phyloP scores from a whole-genome alignment of 441 rosid genomes.

The Gossypium schwendimanii region DNA sequence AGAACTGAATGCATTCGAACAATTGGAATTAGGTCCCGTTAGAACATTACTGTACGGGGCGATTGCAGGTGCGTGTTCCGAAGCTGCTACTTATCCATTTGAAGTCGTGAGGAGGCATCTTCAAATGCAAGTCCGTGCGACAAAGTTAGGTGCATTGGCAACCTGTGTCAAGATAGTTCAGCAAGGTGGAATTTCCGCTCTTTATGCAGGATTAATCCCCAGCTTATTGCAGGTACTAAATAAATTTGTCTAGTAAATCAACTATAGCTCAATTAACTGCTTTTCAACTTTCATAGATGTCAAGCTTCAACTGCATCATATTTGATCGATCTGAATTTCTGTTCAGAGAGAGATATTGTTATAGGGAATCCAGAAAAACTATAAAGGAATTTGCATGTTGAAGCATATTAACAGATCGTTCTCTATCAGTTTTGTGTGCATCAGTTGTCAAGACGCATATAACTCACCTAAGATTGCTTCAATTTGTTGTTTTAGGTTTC shows the following conservation, averaged over 20 bases:
- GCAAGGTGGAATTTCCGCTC: constrained; percentile 77
- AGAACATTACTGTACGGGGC: constrained; percentile 88
- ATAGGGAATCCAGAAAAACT: not conserved
- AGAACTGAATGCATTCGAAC: constrained; percentile 66
- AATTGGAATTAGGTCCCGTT: constrained; percentile 67
- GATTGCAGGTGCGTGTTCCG: constrained; percentile 81
- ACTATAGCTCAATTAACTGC: not conserved
- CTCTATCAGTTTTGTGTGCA: not conserved
- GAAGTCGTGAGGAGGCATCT: constrained; percentile 92
- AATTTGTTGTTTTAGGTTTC: not conserved
- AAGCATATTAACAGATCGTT: not conserved
- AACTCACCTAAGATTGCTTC: not conserved
- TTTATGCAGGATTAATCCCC: constrained; percentile 74
- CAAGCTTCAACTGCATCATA: not conserved
- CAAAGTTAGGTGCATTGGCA: constrained; percentile 53
- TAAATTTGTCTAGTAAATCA: not conserved
- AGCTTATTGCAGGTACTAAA: constrained; percentile 80
- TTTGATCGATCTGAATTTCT: not conserved
- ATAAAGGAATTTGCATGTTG: not conserved
- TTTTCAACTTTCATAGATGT: not conserved
- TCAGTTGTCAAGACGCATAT: not conserved
- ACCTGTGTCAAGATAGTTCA: constrained; percentile 67
- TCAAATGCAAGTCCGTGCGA: constrained; percentile 70
- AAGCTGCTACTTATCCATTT: constrained; percentile 88
- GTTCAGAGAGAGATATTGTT: not conserved